A percentile compares a stretch with the other conserved stretches of the same genome.
Conservation (phyloP, 371 early-diverging fungal species). For the Apophysomyces elegans region DNA sequence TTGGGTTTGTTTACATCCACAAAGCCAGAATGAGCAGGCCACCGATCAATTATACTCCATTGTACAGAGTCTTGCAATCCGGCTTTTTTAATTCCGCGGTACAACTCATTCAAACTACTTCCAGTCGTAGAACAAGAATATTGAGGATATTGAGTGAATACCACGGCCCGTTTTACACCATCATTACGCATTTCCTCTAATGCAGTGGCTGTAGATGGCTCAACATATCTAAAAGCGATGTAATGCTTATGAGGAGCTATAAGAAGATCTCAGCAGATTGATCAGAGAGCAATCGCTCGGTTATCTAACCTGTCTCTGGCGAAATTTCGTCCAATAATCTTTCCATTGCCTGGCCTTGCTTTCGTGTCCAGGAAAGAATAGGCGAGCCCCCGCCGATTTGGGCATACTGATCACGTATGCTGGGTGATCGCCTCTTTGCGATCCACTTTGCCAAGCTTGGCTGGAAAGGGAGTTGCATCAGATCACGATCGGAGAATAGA, state of each 20-base stretch:
- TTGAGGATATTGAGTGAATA: constrained; percentile 95
- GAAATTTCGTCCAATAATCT: constrained; percentile 73
- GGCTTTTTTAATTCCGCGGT: constrained; percentile 58
- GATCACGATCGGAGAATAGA: constrained; percentile 93
- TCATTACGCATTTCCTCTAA: constrained; percentile 80
- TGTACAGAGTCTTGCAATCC: constrained; percentile 71
- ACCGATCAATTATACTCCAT: constrained; percentile 96
- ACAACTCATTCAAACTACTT: constrained; percentile 89
- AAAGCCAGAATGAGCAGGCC: constrained; percentile 88
- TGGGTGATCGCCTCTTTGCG: constrained; percentile 83
- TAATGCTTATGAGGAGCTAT: constrained; percentile 91
- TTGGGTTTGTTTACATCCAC: constrained; percentile 59
- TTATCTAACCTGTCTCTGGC: constrained; percentile 74
- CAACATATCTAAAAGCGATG: constrained; percentile 92
- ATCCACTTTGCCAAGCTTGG: constrained; percentile 74
- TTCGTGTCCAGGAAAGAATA: constrained; percentile 87
- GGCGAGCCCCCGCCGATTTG: constrained; percentile 97
- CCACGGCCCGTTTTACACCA: constrained; percentile 85
- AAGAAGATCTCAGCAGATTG: not conserved
- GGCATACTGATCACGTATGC: constrained; percentile 88
- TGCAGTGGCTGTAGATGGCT: constrained; percentile 80
- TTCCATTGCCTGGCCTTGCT: constrained; percentile 84
- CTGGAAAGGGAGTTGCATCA: constrained; percentile 92
- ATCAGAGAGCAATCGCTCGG: not conserved
- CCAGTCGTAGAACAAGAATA: constrained; percentile 97